Evolutionary conservation across 306 rosid genomes (phyloP).

Genomic region (Trifolium fragiferum): DNA sequence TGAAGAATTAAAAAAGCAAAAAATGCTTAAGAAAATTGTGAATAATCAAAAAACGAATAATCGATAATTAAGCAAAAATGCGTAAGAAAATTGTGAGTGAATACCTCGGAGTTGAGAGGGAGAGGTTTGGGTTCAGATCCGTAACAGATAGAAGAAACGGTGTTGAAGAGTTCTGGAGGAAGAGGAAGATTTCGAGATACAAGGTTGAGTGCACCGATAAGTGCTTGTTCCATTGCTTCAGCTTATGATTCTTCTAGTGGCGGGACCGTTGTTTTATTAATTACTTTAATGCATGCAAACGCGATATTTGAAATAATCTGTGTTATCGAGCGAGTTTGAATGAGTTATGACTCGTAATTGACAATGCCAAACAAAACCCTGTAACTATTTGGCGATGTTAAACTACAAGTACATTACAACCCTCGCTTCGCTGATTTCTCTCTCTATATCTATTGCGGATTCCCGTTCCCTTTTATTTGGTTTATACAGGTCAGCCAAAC

Average conservation of each 20-base stretch:
- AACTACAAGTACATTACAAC: neutral
- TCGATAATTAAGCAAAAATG: neutral
- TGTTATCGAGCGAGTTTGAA: neutral
- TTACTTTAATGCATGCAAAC: constrained; percentile 1
- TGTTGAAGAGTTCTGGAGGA: constrained; percentile 42
- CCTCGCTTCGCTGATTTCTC: neutral
- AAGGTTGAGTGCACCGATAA: constrained; percentile 42
- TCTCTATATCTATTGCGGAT: neutral
- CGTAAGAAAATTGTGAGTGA: neutral
- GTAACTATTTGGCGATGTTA: neutral
- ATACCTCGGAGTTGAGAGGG: neutral
- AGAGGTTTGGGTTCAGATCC: constrained; percentile 12
- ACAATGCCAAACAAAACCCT: neutral
- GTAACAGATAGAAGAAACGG: constrained; percentile 44
- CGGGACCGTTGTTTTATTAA: neutral
- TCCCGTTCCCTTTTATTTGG: neutral
- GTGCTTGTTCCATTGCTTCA: constrained; percentile 33
- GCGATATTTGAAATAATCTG: neutral
- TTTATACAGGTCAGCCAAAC: neutral
- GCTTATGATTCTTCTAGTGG: neutral
- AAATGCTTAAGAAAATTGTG: neutral
- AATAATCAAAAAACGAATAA: neutral
- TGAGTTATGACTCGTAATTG: neutral
- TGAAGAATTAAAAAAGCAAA: neutral
- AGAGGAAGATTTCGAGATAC: constrained; percentile 46